Percentiles rank a stretch among this genome's conserved stretches.
Conservation (phyloP, 192 early-diverging fungal species). For the Backusella mclennaniae region DNA sequence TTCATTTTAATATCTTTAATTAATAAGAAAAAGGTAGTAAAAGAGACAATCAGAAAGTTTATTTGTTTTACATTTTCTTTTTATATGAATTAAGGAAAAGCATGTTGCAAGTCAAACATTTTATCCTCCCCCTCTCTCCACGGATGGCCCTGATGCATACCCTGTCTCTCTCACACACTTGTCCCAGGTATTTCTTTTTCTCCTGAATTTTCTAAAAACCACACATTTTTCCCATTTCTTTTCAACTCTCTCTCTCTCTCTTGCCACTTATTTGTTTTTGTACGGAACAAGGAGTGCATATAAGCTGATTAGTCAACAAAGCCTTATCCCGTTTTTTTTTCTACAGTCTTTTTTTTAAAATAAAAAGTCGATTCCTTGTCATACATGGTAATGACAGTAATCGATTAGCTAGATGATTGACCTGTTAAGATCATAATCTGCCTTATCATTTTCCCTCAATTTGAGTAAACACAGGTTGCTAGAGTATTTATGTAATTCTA, state of each 20-base stretch:
- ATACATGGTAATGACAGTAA: not conserved
- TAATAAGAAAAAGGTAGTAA: not conserved
- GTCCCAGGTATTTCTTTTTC: not conserved
- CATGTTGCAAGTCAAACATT: not conserved
- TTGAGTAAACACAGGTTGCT: not conserved
- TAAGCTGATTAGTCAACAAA: not conserved
- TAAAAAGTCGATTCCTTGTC: not conserved
- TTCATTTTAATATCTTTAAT: constrained; percentile 9
- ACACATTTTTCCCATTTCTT: constrained; percentile 3
- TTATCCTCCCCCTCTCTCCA: not conserved
- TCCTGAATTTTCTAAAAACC: constrained; percentile 4
- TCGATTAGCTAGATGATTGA: not conserved
- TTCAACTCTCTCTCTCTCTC: not conserved
- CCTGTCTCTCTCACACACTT: not conserved
- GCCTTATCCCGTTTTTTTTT: not conserved
- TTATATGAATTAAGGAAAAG: constrained; percentile 1
- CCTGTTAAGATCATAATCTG: not conserved
- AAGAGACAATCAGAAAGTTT: not conserved
- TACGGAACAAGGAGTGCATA: not conserved
- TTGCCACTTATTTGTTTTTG: not conserved
- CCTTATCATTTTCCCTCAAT: not conserved
- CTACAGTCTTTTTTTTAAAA: not conserved
- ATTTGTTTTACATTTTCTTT: constrained; percentile 9
- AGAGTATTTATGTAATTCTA: not conserved
- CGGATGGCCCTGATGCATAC: not conserved